These are phyloP conservation scores for Rhododendron ferrugineum DNA, from an alignment of 148 eudicot species.

Conservation along the genomic window DNA sequence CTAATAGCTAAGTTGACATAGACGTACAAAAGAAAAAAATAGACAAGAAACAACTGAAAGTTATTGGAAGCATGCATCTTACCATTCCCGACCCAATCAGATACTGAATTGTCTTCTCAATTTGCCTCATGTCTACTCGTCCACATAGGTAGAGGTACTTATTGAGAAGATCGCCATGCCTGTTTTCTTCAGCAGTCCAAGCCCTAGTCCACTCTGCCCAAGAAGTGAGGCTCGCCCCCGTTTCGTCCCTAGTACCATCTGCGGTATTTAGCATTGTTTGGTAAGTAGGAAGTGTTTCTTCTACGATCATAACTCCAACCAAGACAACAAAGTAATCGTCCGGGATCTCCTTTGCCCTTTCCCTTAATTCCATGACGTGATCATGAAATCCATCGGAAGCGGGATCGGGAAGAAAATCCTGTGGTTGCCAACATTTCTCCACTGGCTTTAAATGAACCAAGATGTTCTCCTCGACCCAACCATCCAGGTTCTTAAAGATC, in stretches of 20 bases:
- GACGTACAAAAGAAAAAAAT: not conserved
- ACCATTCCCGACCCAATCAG: constrained; percentile 28
- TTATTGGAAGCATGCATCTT: not conserved
- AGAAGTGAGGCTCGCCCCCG: constrained; percentile 19
- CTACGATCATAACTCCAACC: constrained; percentile 26
- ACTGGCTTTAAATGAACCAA: constrained; percentile 19
- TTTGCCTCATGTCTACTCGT: constrained; percentile 28
- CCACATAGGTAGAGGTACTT: constrained; percentile 25
- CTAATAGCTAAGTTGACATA: not conserved
- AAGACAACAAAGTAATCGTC: constrained; percentile 24
- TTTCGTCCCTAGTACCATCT: constrained; percentile 25
- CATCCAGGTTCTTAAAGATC: constrained; percentile 13
- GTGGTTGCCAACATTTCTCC: constrained; percentile 19
- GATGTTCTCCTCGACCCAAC: constrained; percentile 13
- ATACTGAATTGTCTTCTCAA: constrained; percentile 29
- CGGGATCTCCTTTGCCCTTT: constrained; percentile 23
- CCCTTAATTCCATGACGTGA: constrained; percentile 21
- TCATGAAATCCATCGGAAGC: constrained; percentile 22
- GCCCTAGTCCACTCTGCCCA: constrained; percentile 26
- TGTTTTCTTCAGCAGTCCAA: constrained; percentile 29
- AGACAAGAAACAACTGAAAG: not conserved
- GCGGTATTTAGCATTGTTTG: constrained; percentile 24
- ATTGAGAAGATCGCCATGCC: constrained; percentile 26
- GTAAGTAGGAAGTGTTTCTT: constrained; percentile 28
- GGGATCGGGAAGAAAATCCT: constrained; percentile 22